Percentiles rank a stretch among this genome's conserved stretches.
Evolutionary conservation across 2,329 filamentous ascomycete species (phyloP).

Genomic region (Ophiosphaerella korrae): DNA sequence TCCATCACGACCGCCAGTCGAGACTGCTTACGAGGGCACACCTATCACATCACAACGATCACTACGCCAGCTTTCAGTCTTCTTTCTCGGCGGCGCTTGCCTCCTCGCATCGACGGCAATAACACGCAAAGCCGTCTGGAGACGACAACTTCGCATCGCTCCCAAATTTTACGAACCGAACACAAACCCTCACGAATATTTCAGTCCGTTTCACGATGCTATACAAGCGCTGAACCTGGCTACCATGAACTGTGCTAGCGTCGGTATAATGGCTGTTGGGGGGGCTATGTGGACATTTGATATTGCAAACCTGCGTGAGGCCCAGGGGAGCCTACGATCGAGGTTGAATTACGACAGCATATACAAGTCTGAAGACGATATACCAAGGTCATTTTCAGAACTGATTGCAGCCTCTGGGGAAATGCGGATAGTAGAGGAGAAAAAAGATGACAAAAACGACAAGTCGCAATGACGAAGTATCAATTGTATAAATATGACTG

Average conservation of each 20-base stretch:
- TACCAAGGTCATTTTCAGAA: constrained; percentile 31
- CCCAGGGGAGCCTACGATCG: constrained; percentile 62
- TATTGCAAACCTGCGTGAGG: constrained; percentile 62
- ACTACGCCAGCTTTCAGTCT: constrained; percentile 68
- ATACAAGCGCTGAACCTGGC: constrained; percentile 83
- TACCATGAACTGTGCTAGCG: constrained; percentile 80
- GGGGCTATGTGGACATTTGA: constrained; percentile 78
- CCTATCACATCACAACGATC: constrained; percentile 55
- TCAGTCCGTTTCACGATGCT: constrained; percentile 74
- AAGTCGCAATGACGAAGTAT: constrained; percentile 18
- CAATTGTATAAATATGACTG: constrained; percentile 21
- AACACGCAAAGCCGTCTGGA: constrained; percentile 65
- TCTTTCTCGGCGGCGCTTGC: constrained; percentile 77
- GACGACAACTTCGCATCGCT: constrained; percentile 64
- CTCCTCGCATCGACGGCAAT: constrained; percentile 73
- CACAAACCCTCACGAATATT: constrained; percentile 51
- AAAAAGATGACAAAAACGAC: constrained; percentile 10
- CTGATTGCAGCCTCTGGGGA: constrained; percentile 50
- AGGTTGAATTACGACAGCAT: constrained; percentile 60
- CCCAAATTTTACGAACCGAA: constrained; percentile 76
- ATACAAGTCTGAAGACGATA: constrained; percentile 52
- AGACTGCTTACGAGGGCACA: constrained; percentile 33
- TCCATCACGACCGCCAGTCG: constrained; percentile 20
- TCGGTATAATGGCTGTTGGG: constrained; percentile 75
- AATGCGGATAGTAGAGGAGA: constrained; percentile 44